A percentile compares a stretch with the other conserved stretches of the same genome.
Evolutionary conservation across 2,329 filamentous ascomycete genomes (phyloP).

Genomic region (Colletotrichum horii): DNA sequence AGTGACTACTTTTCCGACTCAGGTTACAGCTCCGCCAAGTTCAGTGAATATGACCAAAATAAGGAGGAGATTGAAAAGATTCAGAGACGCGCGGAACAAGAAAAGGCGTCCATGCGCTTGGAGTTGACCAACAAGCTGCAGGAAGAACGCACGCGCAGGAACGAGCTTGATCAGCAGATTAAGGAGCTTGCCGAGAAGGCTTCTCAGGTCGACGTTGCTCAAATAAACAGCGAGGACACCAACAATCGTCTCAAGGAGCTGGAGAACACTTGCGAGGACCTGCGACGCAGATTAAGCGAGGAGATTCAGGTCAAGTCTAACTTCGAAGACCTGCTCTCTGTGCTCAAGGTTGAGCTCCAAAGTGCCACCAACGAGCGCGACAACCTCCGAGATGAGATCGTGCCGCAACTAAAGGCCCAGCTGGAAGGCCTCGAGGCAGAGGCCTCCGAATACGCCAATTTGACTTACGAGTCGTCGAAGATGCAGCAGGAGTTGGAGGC

Average conservation of each 20-base stretch:
- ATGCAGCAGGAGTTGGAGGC: constrained; percentile 85
- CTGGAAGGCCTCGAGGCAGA: constrained; percentile 81
- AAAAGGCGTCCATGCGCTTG: constrained; percentile 84
- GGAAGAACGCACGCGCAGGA: constrained; percentile 79
- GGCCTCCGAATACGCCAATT: constrained; percentile 72
- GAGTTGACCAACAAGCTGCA: constrained; percentile 83
- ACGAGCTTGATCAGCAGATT: constrained; percentile 82
- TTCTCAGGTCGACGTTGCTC: constrained; percentile 61
- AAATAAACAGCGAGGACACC: constrained; percentile 62
- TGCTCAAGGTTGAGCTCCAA: constrained; percentile 82
- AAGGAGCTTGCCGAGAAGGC: constrained; percentile 81
- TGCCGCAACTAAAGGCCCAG: constrained; percentile 77
- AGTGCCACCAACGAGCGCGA: constrained; percentile 87
- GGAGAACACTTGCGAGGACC: constrained; percentile 80
- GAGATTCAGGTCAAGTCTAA: constrained; percentile 89
- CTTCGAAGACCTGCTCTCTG: constrained; percentile 88
- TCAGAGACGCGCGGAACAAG: constrained; percentile 85
- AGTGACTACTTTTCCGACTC: constrained; percentile 99
- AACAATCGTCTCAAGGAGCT: constrained; percentile 75
- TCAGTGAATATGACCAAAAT: constrained; percentile 68
- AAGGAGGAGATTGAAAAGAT: constrained; percentile 81
- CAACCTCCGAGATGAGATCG: constrained; percentile 86
- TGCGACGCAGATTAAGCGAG: constrained; percentile 80
- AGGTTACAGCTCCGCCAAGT: constrained; percentile 83
- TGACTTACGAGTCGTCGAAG: constrained; percentile 80